Evolutionary conservation across 1,284 basidiomycete genomes (phyloP).

Genomic region (Stygiomarasmius scandens): DNA sequence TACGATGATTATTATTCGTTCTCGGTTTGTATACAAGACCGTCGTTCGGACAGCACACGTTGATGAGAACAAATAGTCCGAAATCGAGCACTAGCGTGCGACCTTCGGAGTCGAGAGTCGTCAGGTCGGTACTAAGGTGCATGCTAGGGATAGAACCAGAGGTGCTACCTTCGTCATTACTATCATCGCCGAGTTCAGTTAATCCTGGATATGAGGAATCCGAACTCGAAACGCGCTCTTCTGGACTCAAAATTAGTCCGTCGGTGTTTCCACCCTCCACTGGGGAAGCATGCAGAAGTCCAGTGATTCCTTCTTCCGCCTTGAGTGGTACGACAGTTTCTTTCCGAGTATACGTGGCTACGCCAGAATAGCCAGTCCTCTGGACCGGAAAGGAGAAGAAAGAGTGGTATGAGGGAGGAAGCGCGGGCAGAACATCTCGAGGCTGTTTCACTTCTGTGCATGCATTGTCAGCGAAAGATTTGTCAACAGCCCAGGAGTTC

Average conservation of each 20-base stretch:
- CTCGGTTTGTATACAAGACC: conserved; percentile 77
- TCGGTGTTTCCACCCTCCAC: neutral
- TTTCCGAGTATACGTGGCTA: conserved; percentile 80
- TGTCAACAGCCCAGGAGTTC: neutral
- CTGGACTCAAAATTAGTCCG: conserved; percentile 42
- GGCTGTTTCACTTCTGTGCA: conserved; percentile 85
- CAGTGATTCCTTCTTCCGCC: conserved; percentile 89
- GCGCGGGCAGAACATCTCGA: conserved; percentile 66
- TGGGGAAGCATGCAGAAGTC: conserved; percentile 53
- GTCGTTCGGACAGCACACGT: conserved; percentile 95
- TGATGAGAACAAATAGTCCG: conserved; percentile 95
- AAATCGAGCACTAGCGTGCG: conserved; percentile 82
- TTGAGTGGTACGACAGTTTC: conserved; percentile 61
- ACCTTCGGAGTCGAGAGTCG: conserved; percentile 78
- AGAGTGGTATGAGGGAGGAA: conserved; percentile 74
- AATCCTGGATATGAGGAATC: conserved; percentile 48
- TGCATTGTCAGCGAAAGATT: conserved; percentile 1
- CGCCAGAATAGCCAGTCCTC: conserved; percentile 88
- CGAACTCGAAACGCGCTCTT: conserved; percentile 58
- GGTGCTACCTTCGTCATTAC: conserved; percentile 31
- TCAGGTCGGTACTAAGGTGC: conserved; percentile 39
- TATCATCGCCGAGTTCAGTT: conserved; percentile 29
- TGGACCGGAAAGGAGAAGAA: conserved; percentile 85
- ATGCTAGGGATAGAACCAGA: neutral
- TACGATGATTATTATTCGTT: conserved; percentile 45